Evolutionary conservation across 805 yeast species (phyloP), one percentile per base, ranked within the genome.

Genomic region (Saccharomycopsis lassenensis): DNA sequence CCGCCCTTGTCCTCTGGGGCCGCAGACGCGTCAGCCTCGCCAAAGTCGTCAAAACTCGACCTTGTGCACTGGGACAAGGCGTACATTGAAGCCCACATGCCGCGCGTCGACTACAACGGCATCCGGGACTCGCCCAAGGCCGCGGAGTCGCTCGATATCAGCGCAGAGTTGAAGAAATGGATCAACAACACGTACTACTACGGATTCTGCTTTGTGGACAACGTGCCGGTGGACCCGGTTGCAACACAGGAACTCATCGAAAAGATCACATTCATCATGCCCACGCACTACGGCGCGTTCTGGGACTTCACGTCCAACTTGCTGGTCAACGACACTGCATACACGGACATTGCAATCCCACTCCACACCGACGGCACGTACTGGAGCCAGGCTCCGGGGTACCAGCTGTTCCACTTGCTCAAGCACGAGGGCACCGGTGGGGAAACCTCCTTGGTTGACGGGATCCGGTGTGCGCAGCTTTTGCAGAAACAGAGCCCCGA

Each of bases 251-350:
- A 57, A 43, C 60, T 77, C 41, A 67, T 74, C 37, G 72, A 74
- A 44, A 56, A 69, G 46, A 65, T 77, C 43, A 64, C 74, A 37
- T 74, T 71, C 50, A 68, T 76, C 33, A 60, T 80, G 28, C 75
- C 75, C 18, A 77, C 86, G 2, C 86, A 77, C 50, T 77, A 78
- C 46, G 85, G 84, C n/a, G 84, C 81, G 1, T 77, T 78, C 56
- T 78, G 85, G 84, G 83, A 76, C 50, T 77, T 78, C 54, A 77
- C 85, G 7, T 65, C 81, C 4, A 81, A 77, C 48, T 58, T 77
- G 48, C 64, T 75, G 31, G 74, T 70, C 57, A 69, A 71, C 40
- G 86, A 77, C 49, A 75, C 82, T 3, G 86, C 86, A 3, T 77
- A 77, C 51, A 77, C 84, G 11, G 74, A 75, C 48, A 61, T 76